Base-by-base conservation (phyloP, 805 yeast species). In the Yarrowia hollandica region DNA sequence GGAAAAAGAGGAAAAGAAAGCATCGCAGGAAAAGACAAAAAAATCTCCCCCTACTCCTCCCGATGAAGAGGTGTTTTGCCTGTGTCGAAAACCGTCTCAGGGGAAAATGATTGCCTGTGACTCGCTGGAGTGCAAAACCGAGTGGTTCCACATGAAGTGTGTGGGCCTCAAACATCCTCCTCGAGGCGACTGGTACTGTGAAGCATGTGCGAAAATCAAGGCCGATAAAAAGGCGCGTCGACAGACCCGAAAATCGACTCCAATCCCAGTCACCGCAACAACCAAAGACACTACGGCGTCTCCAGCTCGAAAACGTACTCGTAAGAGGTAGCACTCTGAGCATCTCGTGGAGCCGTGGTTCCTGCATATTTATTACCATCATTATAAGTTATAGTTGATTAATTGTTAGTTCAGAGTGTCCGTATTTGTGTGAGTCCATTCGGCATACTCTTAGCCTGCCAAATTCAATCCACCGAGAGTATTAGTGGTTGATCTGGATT, bases 51-150 rank as follows among this genome's bases (percentile, higher is more conserved):
- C 39, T 1, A 48, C 55, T 3, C 55, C 55, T 7, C 55, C 55
- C 7, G 15, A n/a, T 4, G 55, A 48, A 12, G 39, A 44, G n/a
- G 58, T 34, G 4, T 82, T 79, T 64, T 82, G 86, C 63, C 55
- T 73, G 12, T 82, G 87, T 61, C 68, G 74, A 5, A 71, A 72
- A 4, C 74, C 72, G 1, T 76, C 82, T 6, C 72, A 67, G 59
- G 97, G 97, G 0, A 82, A 81, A 56, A 92, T 92, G 98, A 80
- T 92, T 62, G 96, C 92, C 0, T 92, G 98, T 71, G 97, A 91
- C 69, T 82, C 88, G 65, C 77, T 77, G 2, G 78, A 81, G 33
- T 91, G 97, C 72, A 75, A 81, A 67, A 78, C 86, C 60, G 97
- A 91, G 72, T 91, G 98, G 98, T 91, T 88, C 74, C 98, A 91